These are phyloP conservation scores for Skeletonema menzelii DNA, from an alignment of 108 stramenopile species.

Conservation along the genomic window DNA sequence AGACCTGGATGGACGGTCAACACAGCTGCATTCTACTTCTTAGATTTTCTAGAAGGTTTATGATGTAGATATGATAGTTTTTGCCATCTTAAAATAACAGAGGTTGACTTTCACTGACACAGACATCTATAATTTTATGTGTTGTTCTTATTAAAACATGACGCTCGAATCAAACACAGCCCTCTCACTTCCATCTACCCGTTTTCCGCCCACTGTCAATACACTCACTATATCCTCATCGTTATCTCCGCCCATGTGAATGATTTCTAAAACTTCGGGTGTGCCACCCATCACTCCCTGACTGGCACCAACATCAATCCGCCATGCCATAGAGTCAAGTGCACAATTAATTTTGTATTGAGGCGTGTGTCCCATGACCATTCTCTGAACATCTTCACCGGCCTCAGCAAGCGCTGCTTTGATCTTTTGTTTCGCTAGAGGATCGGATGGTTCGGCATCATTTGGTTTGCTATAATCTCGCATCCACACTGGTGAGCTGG, in stretches of 20 bases:
- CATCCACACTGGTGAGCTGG: constrained; percentile 74
- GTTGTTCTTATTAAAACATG: background rate
- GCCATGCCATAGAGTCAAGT: constrained; percentile 69
- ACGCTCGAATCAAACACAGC: constrained; percentile 20
- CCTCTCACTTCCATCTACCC: constrained; percentile 37
- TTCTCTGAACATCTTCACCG: constrained; percentile 50
- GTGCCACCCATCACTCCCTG: constrained; percentile 61
- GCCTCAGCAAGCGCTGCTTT: constrained; percentile 27
- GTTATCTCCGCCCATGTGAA: constrained; percentile 48
- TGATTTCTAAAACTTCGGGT: constrained; percentile 82
- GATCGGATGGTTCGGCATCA: constrained; percentile 50
- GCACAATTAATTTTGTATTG: constrained; percentile 72
- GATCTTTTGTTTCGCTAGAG: constrained; percentile 41
- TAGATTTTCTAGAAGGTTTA: background rate
- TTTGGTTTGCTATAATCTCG: constrained; percentile 66
- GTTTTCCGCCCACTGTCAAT: constrained; percentile 40
- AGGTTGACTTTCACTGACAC: background rate
- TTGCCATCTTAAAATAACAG: background rate
- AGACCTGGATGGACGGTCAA: background rate
- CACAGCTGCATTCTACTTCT: background rate
- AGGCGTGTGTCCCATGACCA: constrained; percentile 86
- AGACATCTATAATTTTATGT: background rate
- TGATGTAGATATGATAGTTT: background rate
- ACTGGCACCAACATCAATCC: constrained; percentile 72
- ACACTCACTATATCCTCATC: constrained; percentile 48